Base-by-base conservation (phyloP, 768 basidiomycete species). In the Phaffia australis region DNA sequence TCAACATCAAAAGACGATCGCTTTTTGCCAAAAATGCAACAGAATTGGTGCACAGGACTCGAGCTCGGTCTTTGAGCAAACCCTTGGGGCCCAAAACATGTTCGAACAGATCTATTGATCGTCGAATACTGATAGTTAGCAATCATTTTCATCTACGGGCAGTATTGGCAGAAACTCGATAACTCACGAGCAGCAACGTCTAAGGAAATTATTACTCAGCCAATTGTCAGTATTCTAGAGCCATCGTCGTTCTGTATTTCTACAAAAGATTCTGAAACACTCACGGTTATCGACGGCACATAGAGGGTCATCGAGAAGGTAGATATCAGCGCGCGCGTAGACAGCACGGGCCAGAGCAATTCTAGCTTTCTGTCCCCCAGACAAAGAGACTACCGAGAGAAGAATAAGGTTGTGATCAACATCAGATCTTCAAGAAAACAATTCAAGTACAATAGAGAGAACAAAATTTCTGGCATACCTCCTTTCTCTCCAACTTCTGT, bases 61-160 rank as follows among this genome's bases (percentile, higher is more conserved):
- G 81, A 14, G 89, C 89, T 75, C 93, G 93, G 19, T 83, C 81
- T 9, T 87, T 82, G 46, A 94, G 83, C 0, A 94, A 72, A 63
- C 91, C 91, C 68, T 83, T 79, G 2, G 90, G 89, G 1, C 91
- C 91, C 64, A 94, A 86, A 50, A 93, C 87, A 59, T 88, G 81
- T 71, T 91, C 89, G 87, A 68, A 60, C 56, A 71, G 63, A 21
- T 71, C 66, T 68, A 25, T 14, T 11, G 35, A 59, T n/a, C 30
- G 35, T 30, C 30, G 32, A 35, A 60, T 35, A 16, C 15, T 18
- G 21, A 6, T 14, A 0, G 30, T 21, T 32, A 35, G 29, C 14
- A 50, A 8, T 59, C 46, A 65, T 23, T 27, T 18, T 21, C 27
- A 23, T 47, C 23, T 42, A 19, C 30, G 5, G 42, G 60, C 19